phyloP scores from a whole-genome alignment of 768 basidiomycete species.

The Suillus hirtellus region DNA sequence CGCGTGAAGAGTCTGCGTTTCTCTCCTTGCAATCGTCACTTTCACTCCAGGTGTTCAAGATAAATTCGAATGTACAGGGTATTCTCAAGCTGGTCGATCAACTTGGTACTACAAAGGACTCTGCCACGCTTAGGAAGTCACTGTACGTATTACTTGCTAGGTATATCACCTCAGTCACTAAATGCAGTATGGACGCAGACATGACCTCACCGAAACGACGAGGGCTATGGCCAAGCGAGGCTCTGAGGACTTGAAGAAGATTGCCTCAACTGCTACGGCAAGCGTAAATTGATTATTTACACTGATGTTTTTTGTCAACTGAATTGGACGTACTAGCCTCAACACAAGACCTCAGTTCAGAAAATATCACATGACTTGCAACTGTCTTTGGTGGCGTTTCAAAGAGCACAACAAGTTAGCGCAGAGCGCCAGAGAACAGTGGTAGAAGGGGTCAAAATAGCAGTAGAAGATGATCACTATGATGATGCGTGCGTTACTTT shows the following conservation, averaged over 20 bases:
- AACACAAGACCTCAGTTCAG: constrained; percentile 79
- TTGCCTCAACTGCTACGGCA: constrained; percentile 64
- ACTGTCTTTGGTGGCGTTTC: constrained; percentile 86
- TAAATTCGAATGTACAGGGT: constrained; percentile 95
- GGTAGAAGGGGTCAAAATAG: constrained; percentile 82
- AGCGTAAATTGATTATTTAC: constrained; percentile 45
- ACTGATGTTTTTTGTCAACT: not conserved
- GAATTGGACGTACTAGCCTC: constrained; percentile 48
- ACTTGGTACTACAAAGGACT: constrained; percentile 84
- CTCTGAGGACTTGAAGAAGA: constrained; percentile 89
- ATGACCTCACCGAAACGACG: constrained; percentile 93
- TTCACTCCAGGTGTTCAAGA: constrained; percentile 96
- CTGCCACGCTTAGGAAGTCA: constrained; percentile 73
- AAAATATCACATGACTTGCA: constrained; percentile 95
- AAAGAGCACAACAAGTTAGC: constrained; percentile 86
- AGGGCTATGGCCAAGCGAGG: constrained; percentile 93
- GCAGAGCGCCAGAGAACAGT: constrained; percentile 88
- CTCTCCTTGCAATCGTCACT: constrained; percentile 73
- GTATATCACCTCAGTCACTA: constrained; percentile 5
- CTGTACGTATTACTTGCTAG: constrained; percentile 55
- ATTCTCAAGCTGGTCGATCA: constrained; percentile 97
- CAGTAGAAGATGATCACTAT: constrained; percentile 64
- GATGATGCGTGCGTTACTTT: not conserved
- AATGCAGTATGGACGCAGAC: constrained; percentile 45
- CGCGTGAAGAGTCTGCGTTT: constrained; percentile 73